A percentile compares a stretch with the other conserved stretches of the same genome.
phyloP scores from a whole-genome alignment of 1,139 yeast species.

The Neolecta irregularis region DNA sequence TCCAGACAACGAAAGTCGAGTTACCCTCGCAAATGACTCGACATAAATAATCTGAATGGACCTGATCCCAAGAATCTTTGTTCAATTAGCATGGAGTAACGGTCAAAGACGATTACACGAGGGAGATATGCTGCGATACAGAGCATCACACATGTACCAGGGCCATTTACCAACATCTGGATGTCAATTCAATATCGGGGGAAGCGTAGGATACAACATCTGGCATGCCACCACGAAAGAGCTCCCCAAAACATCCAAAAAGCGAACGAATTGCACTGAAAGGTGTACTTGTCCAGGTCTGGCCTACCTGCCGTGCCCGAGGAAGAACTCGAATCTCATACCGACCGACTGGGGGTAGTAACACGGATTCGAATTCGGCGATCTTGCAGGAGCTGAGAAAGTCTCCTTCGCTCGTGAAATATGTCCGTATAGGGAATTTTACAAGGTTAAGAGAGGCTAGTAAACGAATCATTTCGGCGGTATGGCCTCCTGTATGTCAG shows the following conservation, averaged over 20 bases:
- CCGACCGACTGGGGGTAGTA: slow-evolving; percentile 6
- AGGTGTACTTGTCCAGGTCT: slow-evolving; percentile 38
- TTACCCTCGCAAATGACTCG: slow-evolving; percentile 81
- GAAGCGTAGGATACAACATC: slow-evolving; percentile 17
- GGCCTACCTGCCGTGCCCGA: slow-evolving; percentile 70
- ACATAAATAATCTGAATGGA: slow-evolving; percentile 54
- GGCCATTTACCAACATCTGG: slow-evolving; percentile 64
- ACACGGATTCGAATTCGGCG: slow-evolving; percentile 3
- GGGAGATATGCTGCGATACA: slow-evolving; percentile 46
- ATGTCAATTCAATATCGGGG: slow-evolving; percentile 13
- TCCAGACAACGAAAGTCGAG: slow-evolving; percentile 63
- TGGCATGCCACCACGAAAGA: slow-evolving; percentile 18
- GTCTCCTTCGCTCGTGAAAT: slow-evolving; percentile 14
- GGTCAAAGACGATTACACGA: slow-evolving; percentile 22
- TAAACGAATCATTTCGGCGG: slow-evolving; percentile 13
- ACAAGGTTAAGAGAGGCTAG: slow-evolving; percentile 6
- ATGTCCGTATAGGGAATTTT: slow-evolving; percentile 8
- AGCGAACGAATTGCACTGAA: slow-evolving; percentile 32
- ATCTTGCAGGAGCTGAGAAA: slow-evolving; percentile 8
- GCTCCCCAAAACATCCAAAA: slow-evolving; percentile 20
- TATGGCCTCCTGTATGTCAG: slow-evolving; percentile 15
- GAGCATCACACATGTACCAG: slow-evolving; percentile 77
- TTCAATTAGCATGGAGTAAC: not conserved
- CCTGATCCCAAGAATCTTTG: slow-evolving; percentile 30
- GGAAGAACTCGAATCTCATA: slow-evolving; percentile 29